Base-by-base conservation (phyloP, 345 rosid species). In the Syzygium oleosum region DNA sequence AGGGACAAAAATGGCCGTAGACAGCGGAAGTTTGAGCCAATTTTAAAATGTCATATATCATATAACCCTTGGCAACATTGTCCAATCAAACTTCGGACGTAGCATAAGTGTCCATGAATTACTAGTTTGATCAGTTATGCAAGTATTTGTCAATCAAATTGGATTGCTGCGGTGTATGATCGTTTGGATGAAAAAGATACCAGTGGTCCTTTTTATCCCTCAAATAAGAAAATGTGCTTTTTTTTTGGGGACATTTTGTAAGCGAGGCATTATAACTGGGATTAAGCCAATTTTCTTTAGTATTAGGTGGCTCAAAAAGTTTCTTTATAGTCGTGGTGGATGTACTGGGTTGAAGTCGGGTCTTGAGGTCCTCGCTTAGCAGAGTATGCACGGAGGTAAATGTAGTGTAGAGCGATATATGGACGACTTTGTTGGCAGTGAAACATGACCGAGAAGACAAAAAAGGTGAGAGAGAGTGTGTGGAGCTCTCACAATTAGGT, bases 161-260 rank as follows among this genome's bases (percentile, higher is more conserved):
- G 65, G 27, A 12, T 59, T 12, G 65, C 29, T 27, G 29, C 31
- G 61, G n/a, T 56, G 61, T 22, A 56, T 22, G 61, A 56, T 22
- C 27, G 12, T 56, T 3, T 9, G 0, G 61, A 56, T 4, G 61
- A 1, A 56, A 56, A 22, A 22, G 5, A 22, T 56, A 56, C 0
- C n/a, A 56, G n/a, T 12, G 27, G 27, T 56, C 9, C 61, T 0
- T 22, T 22, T 0, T 21, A 22, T 22, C n/a, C 61, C 9, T 56
- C 61, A 12, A 25, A 22, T 56, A 56, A 56, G 61, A 56, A 56
- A 56, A 56, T 56, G 27, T 56, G 61, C 61, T 56, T 4, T 56
- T 56, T 4, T 55, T 56, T 56, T 22, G 1, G 27, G 61, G 0
- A 9, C 61, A 56, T 56, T 56, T 56, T 56, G 61, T 56, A 9